Percentiles rank a stretch among this genome's conserved stretches.
phyloP scores from a whole-genome alignment of 1,284 basidiomycete genomes.

The Bjerkandera adusta region DNA sequence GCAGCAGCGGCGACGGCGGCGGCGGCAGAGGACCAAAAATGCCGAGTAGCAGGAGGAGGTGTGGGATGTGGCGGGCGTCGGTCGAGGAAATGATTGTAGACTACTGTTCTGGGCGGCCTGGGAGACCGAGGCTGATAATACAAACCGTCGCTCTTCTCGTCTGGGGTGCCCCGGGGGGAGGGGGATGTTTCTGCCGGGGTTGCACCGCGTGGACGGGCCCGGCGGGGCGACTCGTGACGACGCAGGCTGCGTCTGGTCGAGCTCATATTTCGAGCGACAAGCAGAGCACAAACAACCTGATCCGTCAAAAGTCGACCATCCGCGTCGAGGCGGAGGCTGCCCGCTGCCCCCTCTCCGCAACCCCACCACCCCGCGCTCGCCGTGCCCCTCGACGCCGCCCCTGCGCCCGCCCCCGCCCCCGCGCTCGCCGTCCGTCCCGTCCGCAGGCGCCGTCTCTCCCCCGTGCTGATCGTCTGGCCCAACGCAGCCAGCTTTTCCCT shows the following conservation, averaged over 20 bases:
- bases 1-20: not conserved
- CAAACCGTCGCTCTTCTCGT: not conserved
- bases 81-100: not conserved
- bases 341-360: conserved; percentile 12
- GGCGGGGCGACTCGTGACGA: conserved; percentile 15
- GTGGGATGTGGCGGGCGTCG: not conserved
- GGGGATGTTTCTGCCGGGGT: conserved; percentile 21
- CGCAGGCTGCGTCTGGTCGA: conserved; percentile 6
- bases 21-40: conserved; percentile 3
- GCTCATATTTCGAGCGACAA: conserved; percentile 3
- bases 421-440: conserved; percentile 11
- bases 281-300: conserved; percentile 23
- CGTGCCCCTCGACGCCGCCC: conserved; percentile 3
- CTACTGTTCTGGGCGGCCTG: conserved; percentile 3
- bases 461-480: conserved; percentile 1
- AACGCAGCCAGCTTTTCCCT: conserved; percentile 15
- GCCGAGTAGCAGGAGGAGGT: conserved; percentile 1
- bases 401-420: conserved; percentile 13
- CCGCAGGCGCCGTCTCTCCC: no score
- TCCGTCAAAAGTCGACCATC: conserved; percentile 20
- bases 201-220: conserved; percentile 22
- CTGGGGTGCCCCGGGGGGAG: conserved; percentile 8
- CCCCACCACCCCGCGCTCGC: conserved; percentile 6
- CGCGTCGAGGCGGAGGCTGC: conserved; percentile 10
- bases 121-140: not conserved